Evolutionary conservation across 2,329 filamentous ascomycete species (phyloP), one percentile per base, ranked within the genome.

Genomic region (Fusarium sp.): DNA sequence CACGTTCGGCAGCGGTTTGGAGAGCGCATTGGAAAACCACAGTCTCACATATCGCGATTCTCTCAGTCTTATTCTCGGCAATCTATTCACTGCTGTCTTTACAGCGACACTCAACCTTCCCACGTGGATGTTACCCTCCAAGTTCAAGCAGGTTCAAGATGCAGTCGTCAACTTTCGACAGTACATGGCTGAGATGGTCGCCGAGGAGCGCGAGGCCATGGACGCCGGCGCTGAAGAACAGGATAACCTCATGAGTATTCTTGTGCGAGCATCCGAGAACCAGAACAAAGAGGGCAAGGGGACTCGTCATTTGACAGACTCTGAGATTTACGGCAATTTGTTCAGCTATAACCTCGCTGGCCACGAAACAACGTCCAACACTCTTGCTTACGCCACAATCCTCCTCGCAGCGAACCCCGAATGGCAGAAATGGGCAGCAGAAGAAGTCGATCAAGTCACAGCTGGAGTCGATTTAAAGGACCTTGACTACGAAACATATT

Each of bases 331-430:
- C 44, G 85, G 86, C 19, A 88, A 88, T 50, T 77, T 87, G 52
- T 86, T 86, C 58, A 78, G 85, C 3, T 82, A 87, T 68, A 87
- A 85, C 53, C 80, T 88, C 56, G 86, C 87, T 0, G 87, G 87
- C 1, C 85, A 88, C 64, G 86, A 88, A 64, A 88, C 86, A 0
- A 86, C 86, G 0, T 84, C 86, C 2, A 83, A 85, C 33, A 83
- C 83, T 0, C 73, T 88, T 10, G 81, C 82, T 2, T 87, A 83
- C 58, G 78, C 81, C 2, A 74, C 86, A 2, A 75, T 83, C 11
- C 82, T 86, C 13, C 79, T 89, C 4, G 85, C 86, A 4, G 80
- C 82, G 1, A 69, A 85, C 44, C 85, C 83, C 0, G 77, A 82
- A 7, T 81, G 85, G 5, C 86, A 88, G 65, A 80, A 83, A 7